phyloP scores from a whole-genome alignment of 78 protist species.

The Dictyostelium citrinum region DNA sequence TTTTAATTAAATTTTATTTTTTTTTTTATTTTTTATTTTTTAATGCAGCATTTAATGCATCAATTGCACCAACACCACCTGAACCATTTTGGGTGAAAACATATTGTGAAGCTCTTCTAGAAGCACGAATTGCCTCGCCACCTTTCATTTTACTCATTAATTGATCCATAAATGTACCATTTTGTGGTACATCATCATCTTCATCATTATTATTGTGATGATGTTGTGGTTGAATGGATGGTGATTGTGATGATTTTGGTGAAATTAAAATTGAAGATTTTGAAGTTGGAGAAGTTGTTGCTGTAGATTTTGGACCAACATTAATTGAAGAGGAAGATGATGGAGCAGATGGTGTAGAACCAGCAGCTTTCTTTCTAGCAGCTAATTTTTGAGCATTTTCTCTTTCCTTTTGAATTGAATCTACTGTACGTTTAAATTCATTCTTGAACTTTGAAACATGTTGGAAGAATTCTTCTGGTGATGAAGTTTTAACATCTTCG shows the following conservation, averaged over 20 bases:
- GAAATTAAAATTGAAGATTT: neutral
- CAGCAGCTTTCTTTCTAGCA: slow-evolving; percentile 24
- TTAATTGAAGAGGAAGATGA: neutral
- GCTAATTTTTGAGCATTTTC: slow-evolving; percentile 36
- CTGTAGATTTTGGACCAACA: neutral
- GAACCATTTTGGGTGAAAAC: neutral
- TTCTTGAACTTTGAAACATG: slow-evolving; percentile 16
- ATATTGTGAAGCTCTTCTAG: slow-evolving; percentile 39
- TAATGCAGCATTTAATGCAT: slow-evolving; percentile 34
- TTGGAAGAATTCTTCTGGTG: slow-evolving; percentile 67
- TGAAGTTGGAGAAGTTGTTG: neutral
- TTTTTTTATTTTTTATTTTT: slow-evolving; percentile 12
- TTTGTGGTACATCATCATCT: slow-evolving; percentile 18
- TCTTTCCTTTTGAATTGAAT: slow-evolving; percentile 1
- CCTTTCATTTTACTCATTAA: slow-evolving; percentile 46
- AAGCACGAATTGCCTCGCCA: slow-evolving; percentile 50
- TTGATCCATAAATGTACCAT: slow-evolving; percentile 50
- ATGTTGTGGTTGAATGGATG: neutral
- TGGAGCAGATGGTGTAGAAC: neutral
- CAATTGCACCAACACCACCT: neutral
- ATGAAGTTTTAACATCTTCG: slow-evolving; percentile 50
- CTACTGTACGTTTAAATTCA: slow-evolving; percentile 39
- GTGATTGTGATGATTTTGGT: neutral
- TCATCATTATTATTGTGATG: neutral
- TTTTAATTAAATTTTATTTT: neutral